Base-by-base conservation (phyloP, 1,139 yeast genomes). In the Debaryomyces robertsiae region DNA sequence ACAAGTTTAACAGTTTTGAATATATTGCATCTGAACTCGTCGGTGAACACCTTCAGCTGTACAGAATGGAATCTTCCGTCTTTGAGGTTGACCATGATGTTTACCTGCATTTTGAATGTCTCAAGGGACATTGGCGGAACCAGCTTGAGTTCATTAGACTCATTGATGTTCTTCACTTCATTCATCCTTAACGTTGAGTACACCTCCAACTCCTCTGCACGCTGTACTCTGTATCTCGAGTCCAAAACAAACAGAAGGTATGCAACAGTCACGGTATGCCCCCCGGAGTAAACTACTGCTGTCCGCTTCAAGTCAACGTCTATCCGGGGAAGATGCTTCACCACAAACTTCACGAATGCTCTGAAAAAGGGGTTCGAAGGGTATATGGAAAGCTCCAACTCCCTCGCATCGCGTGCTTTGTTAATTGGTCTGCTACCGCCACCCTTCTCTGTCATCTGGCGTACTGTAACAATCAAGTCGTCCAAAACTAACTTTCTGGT, bases 401-500 rank as follows among this genome's bases (percentile, higher is more conserved):
- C 32, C 7, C 24, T 9, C 11, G 19, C 9, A 15, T 31, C 27
- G 14, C 3, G 19, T 9, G 22, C 14, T 13, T 13, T 22, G 7
- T 19, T 19, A 6, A 7, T 7, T 19, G 5, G 22, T 16, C 32
- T 13, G 23, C 32, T 28, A 14, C 28, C 9, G 23, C 34, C 32
- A 17, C n/a, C 17, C 17, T 19, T 25, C 7, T 32, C 25, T 14
- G 30, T 17, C n/a, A 28, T 17, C 7, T 30, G 25, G 11, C 37
- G 22, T 14, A 48, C 25, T n/a, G 39, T 36, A 9, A 65, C 37
- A 4, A 45, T 45, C 30, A 65, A 44, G 27, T 61, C 67, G 38
- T 59, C 61, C 13, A 68, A 31, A 15, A 71, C 65, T 6, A 71
- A 32, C 54, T 53, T 61, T 36, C 64, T 49, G 15, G 67, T 50